Conservation (phyloP, 2,329 filamentous ascomycete species). For the Calonectria pseudoturangicola region DNA sequence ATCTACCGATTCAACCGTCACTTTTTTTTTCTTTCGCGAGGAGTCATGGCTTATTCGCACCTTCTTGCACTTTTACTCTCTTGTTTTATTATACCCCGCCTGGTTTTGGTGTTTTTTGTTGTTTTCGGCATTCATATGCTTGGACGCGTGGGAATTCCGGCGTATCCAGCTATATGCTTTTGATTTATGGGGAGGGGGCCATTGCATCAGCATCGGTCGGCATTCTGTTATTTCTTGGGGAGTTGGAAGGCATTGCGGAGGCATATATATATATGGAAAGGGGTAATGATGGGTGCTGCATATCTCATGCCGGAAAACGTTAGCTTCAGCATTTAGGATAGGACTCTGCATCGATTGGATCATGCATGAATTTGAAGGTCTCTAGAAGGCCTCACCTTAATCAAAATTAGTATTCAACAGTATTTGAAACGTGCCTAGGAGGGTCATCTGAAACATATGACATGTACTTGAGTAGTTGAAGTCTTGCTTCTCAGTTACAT, state of each 20-base stretch:
- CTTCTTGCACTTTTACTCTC: slow-evolving; percentile 40
- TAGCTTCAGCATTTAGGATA: slow-evolving; percentile 30
- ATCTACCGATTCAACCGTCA: slow-evolving; percentile 35
- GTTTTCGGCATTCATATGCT: slow-evolving; percentile 38
- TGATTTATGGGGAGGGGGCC: slow-evolving; percentile 21
- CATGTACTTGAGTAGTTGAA: not conserved
- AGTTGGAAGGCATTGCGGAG: slow-evolving; percentile 36
- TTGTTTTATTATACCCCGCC: slow-evolving; percentile 52
- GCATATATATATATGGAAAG: slow-evolving; percentile 18
- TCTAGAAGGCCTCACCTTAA: slow-evolving; percentile 25
- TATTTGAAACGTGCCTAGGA: not conserved
- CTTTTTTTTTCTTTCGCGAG: slow-evolving; percentile 32
- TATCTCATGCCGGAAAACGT: slow-evolving; percentile 26
- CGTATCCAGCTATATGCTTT: slow-evolving; percentile 27
- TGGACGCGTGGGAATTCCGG: slow-evolving; percentile 30
- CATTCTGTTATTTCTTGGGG: slow-evolving; percentile 29
- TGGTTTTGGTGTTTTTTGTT: slow-evolving; percentile 35
- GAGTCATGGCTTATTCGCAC: slow-evolving; percentile 44
- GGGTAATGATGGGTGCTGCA: slow-evolving; percentile 19
- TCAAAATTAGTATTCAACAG: slow-evolving; percentile 24
- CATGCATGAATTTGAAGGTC: slow-evolving; percentile 21
- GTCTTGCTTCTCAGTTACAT: not conserved
- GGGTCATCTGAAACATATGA: not conserved
- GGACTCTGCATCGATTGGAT: slow-evolving; percentile 30
- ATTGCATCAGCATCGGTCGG: slow-evolving; percentile 39